These are phyloP conservation scores for Filosporella fistucella DNA, from an alignment of 495 filamentous ascomycete genomes.

Conservation along the genomic window DNA sequence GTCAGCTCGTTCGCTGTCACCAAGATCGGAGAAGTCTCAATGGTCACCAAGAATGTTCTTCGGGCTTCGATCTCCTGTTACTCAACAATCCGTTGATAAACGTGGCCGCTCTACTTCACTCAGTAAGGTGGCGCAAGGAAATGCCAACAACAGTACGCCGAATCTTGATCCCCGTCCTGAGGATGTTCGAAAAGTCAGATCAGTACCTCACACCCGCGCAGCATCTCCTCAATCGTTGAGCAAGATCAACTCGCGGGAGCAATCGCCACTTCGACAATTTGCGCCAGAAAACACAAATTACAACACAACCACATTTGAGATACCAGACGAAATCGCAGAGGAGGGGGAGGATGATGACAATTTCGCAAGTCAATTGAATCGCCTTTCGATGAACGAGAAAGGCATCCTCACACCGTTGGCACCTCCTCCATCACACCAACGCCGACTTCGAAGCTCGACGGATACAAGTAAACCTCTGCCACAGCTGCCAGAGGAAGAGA, in stretches of 20 bases:
- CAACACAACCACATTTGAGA: conserved; percentile 27
- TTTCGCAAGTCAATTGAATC: conserved; percentile 42
- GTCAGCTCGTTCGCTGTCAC: conserved; percentile 43
- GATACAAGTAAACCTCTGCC: conserved; percentile 20
- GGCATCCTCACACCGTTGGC: conserved; percentile 39
- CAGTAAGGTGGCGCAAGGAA: conserved; percentile 3
- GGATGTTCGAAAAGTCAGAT: conserved; percentile 3
- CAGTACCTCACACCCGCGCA: conserved; percentile 9
- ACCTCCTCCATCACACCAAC: conserved; percentile 34
- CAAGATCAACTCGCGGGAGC: conserved; percentile 12
- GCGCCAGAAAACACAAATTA: conserved; percentile 28
- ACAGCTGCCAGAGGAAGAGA: conserved; percentile 16
- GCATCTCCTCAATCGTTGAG: conserved; percentile 15
- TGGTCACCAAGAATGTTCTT: conserved; percentile 23
- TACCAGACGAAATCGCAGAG: conserved; percentile 49
- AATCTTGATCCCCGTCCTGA: not conserved
- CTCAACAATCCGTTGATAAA: conserved; percentile 7
- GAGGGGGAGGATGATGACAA: conserved; percentile 49
- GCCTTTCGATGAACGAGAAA: conserved; percentile 29
- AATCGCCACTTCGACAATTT: conserved; percentile 33
- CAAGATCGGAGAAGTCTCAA: conserved; percentile 22
- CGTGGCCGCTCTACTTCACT: conserved; percentile 16
- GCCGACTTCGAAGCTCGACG: not conserved
- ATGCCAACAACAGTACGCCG: not conserved
- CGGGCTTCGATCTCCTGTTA: conserved; percentile 9